Conservation (phyloP, 495 filamentous ascomycete genomes). For the Apiosordaria backusii region DNA sequence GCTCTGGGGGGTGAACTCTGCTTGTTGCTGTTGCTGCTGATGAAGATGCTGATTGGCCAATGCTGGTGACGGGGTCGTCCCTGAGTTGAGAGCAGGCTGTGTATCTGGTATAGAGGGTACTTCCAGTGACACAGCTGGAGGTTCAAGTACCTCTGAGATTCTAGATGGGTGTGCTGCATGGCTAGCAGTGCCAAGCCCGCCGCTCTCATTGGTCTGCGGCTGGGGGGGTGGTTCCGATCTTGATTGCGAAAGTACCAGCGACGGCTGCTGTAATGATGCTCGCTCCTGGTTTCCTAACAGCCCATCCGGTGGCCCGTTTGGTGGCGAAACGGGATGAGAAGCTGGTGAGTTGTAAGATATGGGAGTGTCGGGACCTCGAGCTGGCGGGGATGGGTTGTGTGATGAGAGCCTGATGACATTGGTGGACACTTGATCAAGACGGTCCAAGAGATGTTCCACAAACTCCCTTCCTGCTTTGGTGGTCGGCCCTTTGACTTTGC, state of each 20-base stretch:
- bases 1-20: background rate
- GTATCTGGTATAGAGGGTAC: background rate
- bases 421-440: conserved; percentile 25
- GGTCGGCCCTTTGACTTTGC: conserved; percentile 29
- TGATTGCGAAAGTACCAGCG: background rate
- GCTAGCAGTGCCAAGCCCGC: background rate
- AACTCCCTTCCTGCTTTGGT: conserved; percentile 28
- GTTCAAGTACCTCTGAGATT: background rate
- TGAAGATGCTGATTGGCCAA: background rate
- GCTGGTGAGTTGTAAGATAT: conserved; percentile 15
- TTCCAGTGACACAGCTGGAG: background rate
- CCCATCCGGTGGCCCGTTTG: background rate
- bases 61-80: background rate
- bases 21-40: background rate
- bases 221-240: background rate
- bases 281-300: background rate
- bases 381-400: conserved; percentile 9
- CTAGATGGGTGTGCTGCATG: background rate
- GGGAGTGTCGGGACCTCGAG: conserved; percentile 22
- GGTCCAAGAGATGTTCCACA: conserved; percentile 23
- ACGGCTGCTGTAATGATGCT: background rate
- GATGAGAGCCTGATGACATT: conserved; percentile 15
- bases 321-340: background rate
- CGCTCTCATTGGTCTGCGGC: background rate
- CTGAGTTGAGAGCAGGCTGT: background rate